These are phyloP conservation scores for Capronia americana DNA, from an alignment of 2,329 filamentous ascomycete genomes.

Conservation along the genomic window DNA sequence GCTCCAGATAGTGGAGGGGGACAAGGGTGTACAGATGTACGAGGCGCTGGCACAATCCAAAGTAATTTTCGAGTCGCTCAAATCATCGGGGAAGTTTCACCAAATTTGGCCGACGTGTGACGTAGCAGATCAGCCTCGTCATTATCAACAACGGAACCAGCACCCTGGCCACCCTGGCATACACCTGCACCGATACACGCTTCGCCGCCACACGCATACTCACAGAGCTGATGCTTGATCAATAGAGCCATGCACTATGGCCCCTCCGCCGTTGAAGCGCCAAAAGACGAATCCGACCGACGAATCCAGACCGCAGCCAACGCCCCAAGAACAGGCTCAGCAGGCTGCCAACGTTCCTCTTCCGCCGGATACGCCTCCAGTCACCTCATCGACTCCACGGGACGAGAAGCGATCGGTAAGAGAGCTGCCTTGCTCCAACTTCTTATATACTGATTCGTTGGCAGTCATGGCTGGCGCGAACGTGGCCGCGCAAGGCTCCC, in stretches of 20 bases:
- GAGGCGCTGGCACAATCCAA: not conserved
- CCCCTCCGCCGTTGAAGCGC: constrained; percentile 37
- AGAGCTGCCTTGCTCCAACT: not conserved
- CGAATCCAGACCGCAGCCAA: constrained; percentile 13
- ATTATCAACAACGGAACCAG: not conserved
- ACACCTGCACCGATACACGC: not conserved
- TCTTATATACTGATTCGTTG: not conserved
- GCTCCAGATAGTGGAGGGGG: not conserved
- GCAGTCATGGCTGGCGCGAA: constrained; percentile 51
- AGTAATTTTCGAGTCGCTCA: not conserved
- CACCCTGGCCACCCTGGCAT: not conserved
- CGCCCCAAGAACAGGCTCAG: constrained; percentile 26
- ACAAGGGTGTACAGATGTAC: not conserved
- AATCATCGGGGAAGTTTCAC: not conserved
- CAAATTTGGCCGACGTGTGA: constrained; percentile 5
- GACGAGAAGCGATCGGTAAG: constrained; percentile 30
- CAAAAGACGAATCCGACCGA: constrained; percentile 38
- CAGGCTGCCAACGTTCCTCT: constrained; percentile 30
- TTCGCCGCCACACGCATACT: not conserved
- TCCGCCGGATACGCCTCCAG: constrained; percentile 29
- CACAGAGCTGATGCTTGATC: not conserved
- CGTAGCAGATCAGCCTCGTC: constrained; percentile 15
- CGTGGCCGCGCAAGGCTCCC: constrained; percentile 57
- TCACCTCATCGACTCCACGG: not conserved
- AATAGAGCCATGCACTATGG: constrained; percentile 29